phyloP scores from a whole-genome alignment of 2,329 filamentous ascomycete species.

The Aureobasidium mangrovei region DNA sequence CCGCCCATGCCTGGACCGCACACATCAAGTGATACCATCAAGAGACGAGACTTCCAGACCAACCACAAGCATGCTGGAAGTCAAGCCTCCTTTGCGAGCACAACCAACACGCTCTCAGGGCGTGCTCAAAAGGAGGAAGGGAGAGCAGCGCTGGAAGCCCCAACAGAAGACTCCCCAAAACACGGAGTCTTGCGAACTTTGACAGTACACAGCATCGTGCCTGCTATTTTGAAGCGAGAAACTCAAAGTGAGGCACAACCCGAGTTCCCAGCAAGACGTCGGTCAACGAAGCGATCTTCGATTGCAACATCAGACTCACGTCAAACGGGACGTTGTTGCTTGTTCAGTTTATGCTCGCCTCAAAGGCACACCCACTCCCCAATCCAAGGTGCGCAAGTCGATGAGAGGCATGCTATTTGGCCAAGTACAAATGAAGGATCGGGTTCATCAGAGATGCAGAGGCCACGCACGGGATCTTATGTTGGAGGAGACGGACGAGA shows the following conservation, averaged over 20 bases:
- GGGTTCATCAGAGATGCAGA: too few relatives aligned
- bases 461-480: background rate
- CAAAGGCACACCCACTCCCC: background rate
- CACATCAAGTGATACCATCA: background rate
- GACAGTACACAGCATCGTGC: slow-evolving; percentile 2
- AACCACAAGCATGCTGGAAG: background rate
- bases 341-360: background rate
- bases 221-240: background rate
- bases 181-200: background rate
- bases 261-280: background rate
- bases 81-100: background rate
- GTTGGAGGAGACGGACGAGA: slow-evolving; percentile 1
- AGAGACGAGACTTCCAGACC: background rate
- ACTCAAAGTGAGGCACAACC: background rate
- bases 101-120: background rate
- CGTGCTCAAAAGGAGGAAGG: background rate
- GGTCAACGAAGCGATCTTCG: background rate
- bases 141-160: background rate
- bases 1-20: background rate
- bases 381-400: background rate
- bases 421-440: too few relatives aligned
- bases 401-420: too few relatives aligned
- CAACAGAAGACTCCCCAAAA: background rate
- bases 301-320: background rate
- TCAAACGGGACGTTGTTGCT: background rate